Base-by-base conservation (phyloP, 306 rosid genomes). In the Fragaria iinumae region DNA sequence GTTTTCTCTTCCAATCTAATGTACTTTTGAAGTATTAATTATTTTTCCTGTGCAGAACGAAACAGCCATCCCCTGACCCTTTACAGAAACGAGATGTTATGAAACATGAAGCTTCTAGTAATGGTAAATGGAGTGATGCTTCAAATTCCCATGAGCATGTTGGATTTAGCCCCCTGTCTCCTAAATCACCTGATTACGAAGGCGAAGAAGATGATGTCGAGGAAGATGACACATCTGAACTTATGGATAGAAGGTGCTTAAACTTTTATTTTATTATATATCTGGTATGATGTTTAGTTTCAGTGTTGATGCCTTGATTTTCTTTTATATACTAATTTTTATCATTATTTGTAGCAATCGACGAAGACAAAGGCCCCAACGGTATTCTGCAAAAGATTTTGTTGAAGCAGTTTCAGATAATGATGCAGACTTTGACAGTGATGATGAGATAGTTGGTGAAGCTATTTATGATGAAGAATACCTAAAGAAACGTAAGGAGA, bases 361-460 rank as follows among this genome's bases (percentile, higher is more conserved):
- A 39, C 89, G 89, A 47, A 89, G 96, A 83, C 91, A 84, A 82
- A 91, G 91, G 84, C 99, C 99, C 69, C 89, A 84, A 71, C 92
- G 97, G 73, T 96, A 96, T 84, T 93, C 97, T 41, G 93, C 84
- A 80, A 93, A 84, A 52, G 99, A 93, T 17, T 96, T 88, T 71
- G 89, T 93, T 66, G 97, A 88, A 66, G 93, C 86, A 43, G 80
- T 88, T 38, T 90, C 97, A 48, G 97, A 91, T 82, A 88, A 92
- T 78, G 98, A 91, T 47, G 88, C 81, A 73, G 97, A 88, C 52
- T 92, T 83, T 44, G 97, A 91, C 79, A 96, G 98, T 20, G 99
- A 96, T 79, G 98, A 96, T 70, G 99, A 96, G 65, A 96, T 96
- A 78, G 97, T 96, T 75, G 99, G 99, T 44, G 99, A 96, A 85